Evolutionary conservation across 106 monocot genomes (phyloP).

Genomic region (Allium cepa): DNA sequence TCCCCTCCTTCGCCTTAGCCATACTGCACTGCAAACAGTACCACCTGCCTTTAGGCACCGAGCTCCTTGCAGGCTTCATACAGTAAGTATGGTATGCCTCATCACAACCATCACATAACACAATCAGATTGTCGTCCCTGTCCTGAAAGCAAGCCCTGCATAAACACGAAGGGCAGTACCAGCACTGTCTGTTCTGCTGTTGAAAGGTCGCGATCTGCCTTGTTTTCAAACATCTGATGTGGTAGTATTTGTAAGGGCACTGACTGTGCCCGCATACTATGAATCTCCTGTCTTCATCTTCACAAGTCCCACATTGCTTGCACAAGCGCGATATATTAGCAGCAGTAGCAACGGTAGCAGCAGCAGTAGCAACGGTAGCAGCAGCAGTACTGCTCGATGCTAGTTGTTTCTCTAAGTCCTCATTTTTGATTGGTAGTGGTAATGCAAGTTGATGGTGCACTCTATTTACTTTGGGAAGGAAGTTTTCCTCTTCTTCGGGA

Average conservation of each 20-base stretch:
- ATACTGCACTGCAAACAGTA: slow-evolving; percentile 45
- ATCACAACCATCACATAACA: slow-evolving; percentile 70
- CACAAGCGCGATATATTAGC: slow-evolving; percentile 26
- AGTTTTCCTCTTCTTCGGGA: slow-evolving; percentile 9
- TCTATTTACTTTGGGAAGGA: no score
- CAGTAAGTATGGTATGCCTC: slow-evolving; percentile 70
- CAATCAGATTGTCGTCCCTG: slow-evolving; percentile 52
- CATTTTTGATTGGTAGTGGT: slow-evolving; percentile 26
- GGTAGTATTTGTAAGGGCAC: slow-evolving; percentile 67
- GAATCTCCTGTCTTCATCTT: slow-evolving; percentile 57
- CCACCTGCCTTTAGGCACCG: slow-evolving; percentile 53
- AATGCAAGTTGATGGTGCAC: slow-evolving; percentile 4
- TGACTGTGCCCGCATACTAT: slow-evolving; percentile 50
- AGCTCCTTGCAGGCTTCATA: slow-evolving; percentile 50
- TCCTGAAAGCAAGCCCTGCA: slow-evolving; percentile 50
- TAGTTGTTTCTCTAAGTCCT: slow-evolving; percentile 25
- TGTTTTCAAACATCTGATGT: slow-evolving; percentile 50
- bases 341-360: slow-evolving; percentile 16
- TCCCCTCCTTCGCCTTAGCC: slow-evolving; percentile 40
- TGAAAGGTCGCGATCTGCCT: slow-evolving; percentile 44
- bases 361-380: slow-evolving; percentile 16
- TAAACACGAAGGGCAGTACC: slow-evolving; percentile 83
- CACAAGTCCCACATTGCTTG: slow-evolving; percentile 55
- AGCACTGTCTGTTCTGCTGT: slow-evolving; percentile 31
- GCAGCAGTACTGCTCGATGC: slow-evolving; percentile 28